phyloP scores from a whole-genome alignment of 2,329 filamentous ascomycete species.

The Colletotrichum camelliae region DNA sequence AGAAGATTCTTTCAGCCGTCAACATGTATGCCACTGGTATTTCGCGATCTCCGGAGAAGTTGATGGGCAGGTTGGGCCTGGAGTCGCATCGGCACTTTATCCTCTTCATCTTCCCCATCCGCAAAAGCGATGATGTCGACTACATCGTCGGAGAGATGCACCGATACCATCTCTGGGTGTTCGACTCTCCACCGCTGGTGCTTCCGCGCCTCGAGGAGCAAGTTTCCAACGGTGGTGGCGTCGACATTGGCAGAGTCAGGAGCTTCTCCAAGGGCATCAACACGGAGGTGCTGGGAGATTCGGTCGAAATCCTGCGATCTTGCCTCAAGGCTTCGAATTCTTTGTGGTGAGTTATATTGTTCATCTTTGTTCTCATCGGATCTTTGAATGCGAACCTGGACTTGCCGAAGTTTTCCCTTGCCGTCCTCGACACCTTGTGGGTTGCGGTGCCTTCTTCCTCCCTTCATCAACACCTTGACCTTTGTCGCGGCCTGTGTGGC shows the following conservation, averaged over 20 bases:
- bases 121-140: neutral
- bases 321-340: neutral
- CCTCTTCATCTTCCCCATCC: neutral
- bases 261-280: neutral
- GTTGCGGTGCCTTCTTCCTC: neutral
- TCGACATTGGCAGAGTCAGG: neutral
- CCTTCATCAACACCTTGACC: neutral
- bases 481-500: neutral
- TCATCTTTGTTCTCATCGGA: neutral
- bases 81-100: neutral
- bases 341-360: neutral
- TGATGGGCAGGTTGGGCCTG: neutral
- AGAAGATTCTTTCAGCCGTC: neutral
- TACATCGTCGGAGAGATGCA: neutral
- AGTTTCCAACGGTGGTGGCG: neutral
- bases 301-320: neutral
- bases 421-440: neutral
- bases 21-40: conserved; percentile 14
- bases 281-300: neutral
- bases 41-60: neutral
- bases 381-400: neutral
- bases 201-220: neutral
- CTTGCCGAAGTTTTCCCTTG: neutral
- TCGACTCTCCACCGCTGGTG: neutral
- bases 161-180: conserved; percentile 10